Evolutionary conservation across 1,139 yeast genomes (phyloP).

Genomic region (Debaryomyces udenii): DNA sequence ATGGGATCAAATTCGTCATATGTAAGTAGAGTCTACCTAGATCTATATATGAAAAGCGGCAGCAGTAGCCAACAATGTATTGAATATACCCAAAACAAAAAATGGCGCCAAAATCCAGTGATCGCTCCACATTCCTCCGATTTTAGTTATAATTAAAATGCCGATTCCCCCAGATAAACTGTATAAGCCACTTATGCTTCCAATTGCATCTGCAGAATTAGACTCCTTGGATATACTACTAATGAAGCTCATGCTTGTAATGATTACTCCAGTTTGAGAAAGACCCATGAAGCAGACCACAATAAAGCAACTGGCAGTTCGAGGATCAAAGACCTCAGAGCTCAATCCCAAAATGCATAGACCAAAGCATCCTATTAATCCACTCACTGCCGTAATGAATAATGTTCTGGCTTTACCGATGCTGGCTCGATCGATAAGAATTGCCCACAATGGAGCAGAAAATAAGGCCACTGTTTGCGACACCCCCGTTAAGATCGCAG

Average conservation of each 20-base stretch:
- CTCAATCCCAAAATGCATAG: slow-evolving; percentile 24
- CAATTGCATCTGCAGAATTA: slow-evolving; percentile 33
- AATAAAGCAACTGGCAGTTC: slow-evolving; percentile 34
- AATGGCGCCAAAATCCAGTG: slow-evolving; percentile 63
- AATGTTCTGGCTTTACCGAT: slow-evolving; percentile 39
- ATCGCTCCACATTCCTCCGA: slow-evolving; percentile 68
- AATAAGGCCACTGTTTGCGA: slow-evolving; percentile 59
- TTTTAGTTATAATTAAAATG: slow-evolving; percentile 56
- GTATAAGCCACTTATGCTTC: slow-evolving; percentile 70
- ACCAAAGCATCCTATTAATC: slow-evolving; percentile 40
- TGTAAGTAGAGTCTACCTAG: neutral
- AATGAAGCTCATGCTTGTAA: slow-evolving; percentile 49
- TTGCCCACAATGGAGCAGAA: slow-evolving; percentile 68
- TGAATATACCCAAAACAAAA: slow-evolving; percentile 52
- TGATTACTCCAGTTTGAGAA: slow-evolving; percentile 61
- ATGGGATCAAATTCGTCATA: neutral
- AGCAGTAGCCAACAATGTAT: slow-evolving; percentile 24
- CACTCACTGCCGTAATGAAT: slow-evolving; percentile 40
- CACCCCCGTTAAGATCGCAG: slow-evolving; percentile 71
- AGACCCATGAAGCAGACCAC: slow-evolving; percentile 39
- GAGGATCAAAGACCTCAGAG: slow-evolving; percentile 34
- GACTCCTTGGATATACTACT: slow-evolving; percentile 31
- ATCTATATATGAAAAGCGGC: neutral
- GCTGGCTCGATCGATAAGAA: slow-evolving; percentile 45
- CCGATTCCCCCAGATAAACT: slow-evolving; percentile 74